phyloP scores from a whole-genome alignment of 202 grass and related monocot species.

The Carex sylvatica region DNA sequence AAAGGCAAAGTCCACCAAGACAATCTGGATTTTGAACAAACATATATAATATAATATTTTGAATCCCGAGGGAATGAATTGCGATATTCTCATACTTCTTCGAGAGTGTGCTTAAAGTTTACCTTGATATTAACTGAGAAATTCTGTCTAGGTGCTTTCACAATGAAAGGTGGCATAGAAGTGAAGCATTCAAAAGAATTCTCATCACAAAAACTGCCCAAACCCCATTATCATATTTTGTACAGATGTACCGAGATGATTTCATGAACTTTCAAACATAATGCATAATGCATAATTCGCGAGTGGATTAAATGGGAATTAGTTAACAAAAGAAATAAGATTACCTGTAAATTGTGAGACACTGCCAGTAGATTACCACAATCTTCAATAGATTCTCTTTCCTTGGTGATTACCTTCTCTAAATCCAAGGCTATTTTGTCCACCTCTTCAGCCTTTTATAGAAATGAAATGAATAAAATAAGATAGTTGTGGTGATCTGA shows the following conservation, averaged over 20 bases:
- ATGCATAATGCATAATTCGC: not conserved
- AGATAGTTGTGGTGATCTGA: constrained; percentile 1
- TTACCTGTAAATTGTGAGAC: constrained; percentile 69
- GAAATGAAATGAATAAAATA: constrained; percentile 11
- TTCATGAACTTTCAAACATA: not conserved
- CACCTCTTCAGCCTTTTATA: constrained; percentile 47
- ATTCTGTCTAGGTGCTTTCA: not conserved
- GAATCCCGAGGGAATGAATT: not conserved
- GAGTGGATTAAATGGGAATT: not conserved
- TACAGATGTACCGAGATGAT: not conserved
- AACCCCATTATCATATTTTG: not conserved
- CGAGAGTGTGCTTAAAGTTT: not conserved
- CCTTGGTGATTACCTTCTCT: constrained; percentile 37
- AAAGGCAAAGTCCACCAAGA: not conserved
- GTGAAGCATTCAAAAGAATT: not conserved
- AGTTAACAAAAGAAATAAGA: not conserved
- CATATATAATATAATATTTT: not conserved
- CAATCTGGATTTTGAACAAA: not conserved
- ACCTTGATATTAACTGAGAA: not conserved
- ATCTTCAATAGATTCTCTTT: constrained; percentile 59
- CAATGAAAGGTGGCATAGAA: not conserved
- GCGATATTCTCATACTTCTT: not conserved
- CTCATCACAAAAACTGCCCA: not conserved
- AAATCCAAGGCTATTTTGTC: constrained; percentile 38
- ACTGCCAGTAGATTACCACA: constrained; percentile 69